Conservation (phyloP, 257 asterid species). For the Plantago elongata region DNA sequence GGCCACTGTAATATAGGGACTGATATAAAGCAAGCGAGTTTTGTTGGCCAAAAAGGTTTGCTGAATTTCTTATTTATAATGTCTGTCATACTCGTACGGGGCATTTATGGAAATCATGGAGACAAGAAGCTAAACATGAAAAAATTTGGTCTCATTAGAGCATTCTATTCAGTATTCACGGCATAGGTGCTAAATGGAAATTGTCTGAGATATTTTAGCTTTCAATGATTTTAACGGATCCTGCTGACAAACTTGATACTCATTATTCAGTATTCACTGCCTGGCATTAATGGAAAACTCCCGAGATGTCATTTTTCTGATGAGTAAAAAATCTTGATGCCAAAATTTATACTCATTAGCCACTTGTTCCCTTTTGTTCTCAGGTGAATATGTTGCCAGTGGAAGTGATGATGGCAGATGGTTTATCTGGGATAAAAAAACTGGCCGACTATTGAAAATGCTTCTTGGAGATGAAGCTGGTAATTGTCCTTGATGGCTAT, state of each 20-base stretch:
- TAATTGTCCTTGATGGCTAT: slow-evolving; percentile 20
- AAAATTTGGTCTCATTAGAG: not conserved
- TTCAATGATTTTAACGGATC: too few species aligned
- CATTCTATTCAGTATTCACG: not conserved
- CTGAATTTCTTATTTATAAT: slow-evolving; percentile 12
- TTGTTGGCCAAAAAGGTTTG: slow-evolving; percentile 87
- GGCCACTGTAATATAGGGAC: slow-evolving; percentile 95
- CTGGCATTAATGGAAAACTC: slow-evolving; percentile 7
- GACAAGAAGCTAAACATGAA: not conserved
- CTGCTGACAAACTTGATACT: too few species aligned
- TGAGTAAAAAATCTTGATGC: slow-evolving; percentile 2
- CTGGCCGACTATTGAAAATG: slow-evolving; percentile 83
- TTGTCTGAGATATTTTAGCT: too few species aligned
- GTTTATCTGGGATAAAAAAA: slow-evolving; percentile 93
- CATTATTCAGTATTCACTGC: not conserved
- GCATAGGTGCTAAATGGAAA: too few species aligned
- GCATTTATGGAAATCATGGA: too few species aligned
- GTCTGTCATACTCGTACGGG: not conserved
- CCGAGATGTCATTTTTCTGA: slow-evolving; percentile 8
- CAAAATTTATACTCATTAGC: slow-evolving; percentile 10
- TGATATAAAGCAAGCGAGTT: slow-evolving; percentile 96
- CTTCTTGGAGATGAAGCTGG: slow-evolving; percentile 92
- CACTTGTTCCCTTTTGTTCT: slow-evolving; percentile 13
- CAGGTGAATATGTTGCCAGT: slow-evolving; percentile 91
- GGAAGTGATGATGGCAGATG: slow-evolving; percentile 99